Conservation (phyloP, 2,329 filamentous ascomycete genomes). For the Ophiocordyceps polyrhachis-furcata region DNA sequence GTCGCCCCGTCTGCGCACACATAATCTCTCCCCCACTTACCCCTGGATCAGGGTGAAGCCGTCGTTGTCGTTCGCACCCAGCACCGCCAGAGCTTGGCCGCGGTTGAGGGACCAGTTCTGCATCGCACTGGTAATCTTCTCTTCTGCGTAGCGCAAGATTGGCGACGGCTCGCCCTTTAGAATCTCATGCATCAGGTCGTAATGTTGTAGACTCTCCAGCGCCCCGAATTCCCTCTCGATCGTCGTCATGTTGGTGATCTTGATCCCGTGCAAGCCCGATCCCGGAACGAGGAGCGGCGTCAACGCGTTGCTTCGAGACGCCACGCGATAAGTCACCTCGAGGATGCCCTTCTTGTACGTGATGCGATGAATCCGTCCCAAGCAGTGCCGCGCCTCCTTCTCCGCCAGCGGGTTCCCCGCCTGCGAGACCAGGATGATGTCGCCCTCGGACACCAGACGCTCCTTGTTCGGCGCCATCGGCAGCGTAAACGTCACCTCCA, state of each 20-base stretch:
- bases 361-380: conserved; percentile 66
- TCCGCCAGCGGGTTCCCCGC: conserved; percentile 50
- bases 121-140: conserved; percentile 49
- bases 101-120: conserved; percentile 68
- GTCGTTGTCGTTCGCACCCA: conserved; percentile 86
- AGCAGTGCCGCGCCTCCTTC: conserved; percentile 53
- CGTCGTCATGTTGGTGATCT: conserved; percentile 83
- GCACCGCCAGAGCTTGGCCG: conserved; percentile 79
- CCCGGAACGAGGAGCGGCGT: conserved; percentile 47
- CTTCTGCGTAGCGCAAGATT: conserved; percentile 61
- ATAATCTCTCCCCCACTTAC: conserved; percentile 20
- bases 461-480: conserved; percentile 52
- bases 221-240: conserved; percentile 92
- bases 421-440: conserved; percentile 73
- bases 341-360: conserved; percentile 64
- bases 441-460: conserved; percentile 58
- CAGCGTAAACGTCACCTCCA: conserved; percentile 79
- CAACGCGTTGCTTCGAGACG: conserved; percentile 45
- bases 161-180: conserved; percentile 78
- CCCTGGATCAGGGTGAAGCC: conserved; percentile 93
- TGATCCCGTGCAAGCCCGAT: conserved; percentile 51
- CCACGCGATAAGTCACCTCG: conserved; percentile 74
- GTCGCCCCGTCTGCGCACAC: too few relatives aligned
- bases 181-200: conserved; percentile 88
- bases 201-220: conserved; percentile 78